Conservation (phyloP, 1,284 basidiomycete genomes). For the Sanghuangporus baumii region DNA sequence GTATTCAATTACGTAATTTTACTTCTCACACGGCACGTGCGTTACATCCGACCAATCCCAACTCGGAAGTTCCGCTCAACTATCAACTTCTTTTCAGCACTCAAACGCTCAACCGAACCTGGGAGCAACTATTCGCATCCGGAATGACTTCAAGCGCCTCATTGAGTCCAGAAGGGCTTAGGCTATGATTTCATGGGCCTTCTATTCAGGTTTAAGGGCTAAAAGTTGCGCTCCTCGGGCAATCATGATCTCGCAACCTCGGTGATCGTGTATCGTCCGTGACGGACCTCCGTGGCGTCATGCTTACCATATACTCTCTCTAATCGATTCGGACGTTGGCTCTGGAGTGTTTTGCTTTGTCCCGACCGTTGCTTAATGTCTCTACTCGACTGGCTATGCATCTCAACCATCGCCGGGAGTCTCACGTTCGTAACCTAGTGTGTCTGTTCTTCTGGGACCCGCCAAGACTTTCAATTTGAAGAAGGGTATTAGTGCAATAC, state of each 20-base stretch:
- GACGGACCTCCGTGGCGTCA: background rate
- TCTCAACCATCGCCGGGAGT: background rate
- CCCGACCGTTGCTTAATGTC: background rate
- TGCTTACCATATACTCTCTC: background rate
- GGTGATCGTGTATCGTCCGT: background rate
- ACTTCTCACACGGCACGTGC: background rate
- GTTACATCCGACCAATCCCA: background rate
- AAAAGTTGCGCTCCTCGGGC: background rate
- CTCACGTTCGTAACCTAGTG: background rate
- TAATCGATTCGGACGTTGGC: background rate
- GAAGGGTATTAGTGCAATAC: background rate
- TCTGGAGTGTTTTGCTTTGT: background rate
- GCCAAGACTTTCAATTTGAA: background rate
- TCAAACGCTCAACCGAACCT: background rate
- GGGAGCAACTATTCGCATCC: background rate
- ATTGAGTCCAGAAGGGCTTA: background rate
- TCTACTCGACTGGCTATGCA: background rate
- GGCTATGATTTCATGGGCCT: background rate
- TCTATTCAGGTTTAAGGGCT: background rate
- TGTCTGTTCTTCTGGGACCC: background rate
- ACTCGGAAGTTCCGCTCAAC: background rate
- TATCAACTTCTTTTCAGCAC: background rate
- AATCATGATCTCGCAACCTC: background rate
- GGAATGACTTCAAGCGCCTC: background rate
- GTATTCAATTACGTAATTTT: background rate